Evolutionary conservation across 2,329 filamentous ascomycete genomes (phyloP), one percentile per base, ranked within the genome.

Genomic region (Claviceps humidiphila): DNA sequence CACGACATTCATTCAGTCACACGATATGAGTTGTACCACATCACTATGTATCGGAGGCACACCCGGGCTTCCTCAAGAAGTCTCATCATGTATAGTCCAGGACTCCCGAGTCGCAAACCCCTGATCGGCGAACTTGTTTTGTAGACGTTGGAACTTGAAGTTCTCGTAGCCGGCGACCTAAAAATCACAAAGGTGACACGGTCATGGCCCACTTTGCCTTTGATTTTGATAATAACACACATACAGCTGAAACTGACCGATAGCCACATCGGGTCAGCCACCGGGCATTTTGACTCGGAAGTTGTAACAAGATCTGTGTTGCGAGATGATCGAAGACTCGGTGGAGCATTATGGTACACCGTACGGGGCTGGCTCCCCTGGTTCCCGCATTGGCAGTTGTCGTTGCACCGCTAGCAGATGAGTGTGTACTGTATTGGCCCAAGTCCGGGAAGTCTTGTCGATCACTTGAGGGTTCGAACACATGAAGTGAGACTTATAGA

Each of bases 181-280:
- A 22, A 24, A 5, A 45, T 22, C 24, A 26, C 43, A 9, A n/a
- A n/a, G n/a, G 43, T n/a, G 8, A 34, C 43, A 26, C 20, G 14
- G 20, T 24, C 5, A 24, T 39, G 8, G 4, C 34, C 17, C 34
- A 38, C 20, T 16, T 47, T 20, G 30, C 26, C 45, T 5, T 37
- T n/a, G n/a, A 16, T 2, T 22, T 40, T 48, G 22, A 22, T 1
- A 20, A 48, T 26, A 16, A 16, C 20, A 40, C 34, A 44, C 14
- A 37, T 50, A 46, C 42, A 11, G 49, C 42, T 46, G 49, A 45
- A 46, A 45, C 22, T 46, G 49, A 51, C 49, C 49, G 42, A 20
- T 16, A 39, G 22, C 42, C 48, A 43, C 16, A 37, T 50, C 17
- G 26, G 48, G 48, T 42, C 40, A 14, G 34, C 24, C 39, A 37